A percentile compares a stretch with the other conserved stretches of the same genome.
Evolutionary conservation across 225 moss, liverwort and hornwort genomes (phyloP).

Genomic region (Marchantia polymorpha): DNA sequence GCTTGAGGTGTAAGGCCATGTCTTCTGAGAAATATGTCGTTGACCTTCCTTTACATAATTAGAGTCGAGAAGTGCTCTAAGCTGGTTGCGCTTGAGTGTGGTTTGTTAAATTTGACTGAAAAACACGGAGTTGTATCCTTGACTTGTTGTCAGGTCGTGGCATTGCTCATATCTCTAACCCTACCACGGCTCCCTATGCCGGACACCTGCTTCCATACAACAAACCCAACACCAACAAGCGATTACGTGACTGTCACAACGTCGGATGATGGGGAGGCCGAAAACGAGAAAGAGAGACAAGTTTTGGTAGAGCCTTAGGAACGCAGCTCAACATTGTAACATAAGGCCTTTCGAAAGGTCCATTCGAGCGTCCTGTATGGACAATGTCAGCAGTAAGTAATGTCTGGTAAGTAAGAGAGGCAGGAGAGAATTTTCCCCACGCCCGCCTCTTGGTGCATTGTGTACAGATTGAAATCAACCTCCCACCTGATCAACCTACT

Average conservation of each 20-base stretch:
- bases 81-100: no score
- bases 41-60: not conserved
- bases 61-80: not conserved
- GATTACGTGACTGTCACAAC: not conserved
- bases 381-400: no score
- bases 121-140: not conserved
- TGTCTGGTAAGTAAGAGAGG: no score
- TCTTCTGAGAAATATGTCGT: not conserved
- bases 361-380: no score
- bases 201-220: not conserved
- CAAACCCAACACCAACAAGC: not conserved
- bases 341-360: no score
- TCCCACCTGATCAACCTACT: no score
- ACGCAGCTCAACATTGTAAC: no score
- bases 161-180: not conserved
- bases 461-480: no score
- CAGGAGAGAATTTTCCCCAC: no score
- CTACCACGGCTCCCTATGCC: not conserved
- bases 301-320: not conserved
- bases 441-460: no score
- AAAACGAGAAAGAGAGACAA: not conserved
- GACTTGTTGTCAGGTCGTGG: not conserved
- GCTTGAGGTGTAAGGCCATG: not conserved
- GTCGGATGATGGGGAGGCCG: not conserved
- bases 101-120: not conserved